phyloP scores from a whole-genome alignment of 139 green algal species.

The Asterochloris erici region DNA sequence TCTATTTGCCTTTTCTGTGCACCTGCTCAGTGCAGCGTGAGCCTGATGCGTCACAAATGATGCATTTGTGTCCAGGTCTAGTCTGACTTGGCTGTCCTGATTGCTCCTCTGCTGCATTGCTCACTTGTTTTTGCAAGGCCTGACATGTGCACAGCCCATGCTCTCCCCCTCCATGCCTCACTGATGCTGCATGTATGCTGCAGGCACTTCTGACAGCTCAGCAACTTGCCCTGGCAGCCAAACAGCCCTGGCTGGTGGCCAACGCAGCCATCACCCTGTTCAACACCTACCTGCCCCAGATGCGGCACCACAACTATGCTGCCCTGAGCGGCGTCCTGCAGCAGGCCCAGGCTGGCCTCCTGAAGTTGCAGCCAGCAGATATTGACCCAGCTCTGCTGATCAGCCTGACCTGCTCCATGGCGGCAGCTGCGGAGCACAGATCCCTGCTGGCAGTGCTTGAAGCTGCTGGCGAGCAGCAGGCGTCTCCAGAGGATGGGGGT shows the following conservation, averaged over 20 bases:
- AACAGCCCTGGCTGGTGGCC: constrained; percentile 50
- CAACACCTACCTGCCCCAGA: constrained; percentile 49
- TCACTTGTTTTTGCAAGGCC: too few relatives aligned
- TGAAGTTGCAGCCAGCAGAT: constrained; percentile 28
- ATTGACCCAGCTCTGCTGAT: constrained; percentile 29
- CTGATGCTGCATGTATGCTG: not conserved
- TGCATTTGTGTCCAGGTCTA: too few relatives aligned
- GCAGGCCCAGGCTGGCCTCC: constrained; percentile 28
- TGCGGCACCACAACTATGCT: constrained; percentile 40
- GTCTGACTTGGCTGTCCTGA: too few relatives aligned
- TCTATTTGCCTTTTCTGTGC: too few relatives aligned
- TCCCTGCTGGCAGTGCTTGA: constrained; percentile 21
- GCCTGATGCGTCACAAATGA: too few relatives aligned
- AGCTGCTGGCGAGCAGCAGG: not conserved
- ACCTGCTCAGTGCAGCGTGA: too few relatives aligned
- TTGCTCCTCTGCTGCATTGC: too few relatives aligned
- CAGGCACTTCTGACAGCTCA: constrained; percentile 45
- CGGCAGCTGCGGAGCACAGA: constrained; percentile 30
- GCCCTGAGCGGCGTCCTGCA: constrained; percentile 23
- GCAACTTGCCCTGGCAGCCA: constrained; percentile 23
- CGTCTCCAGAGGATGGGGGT: not conserved
- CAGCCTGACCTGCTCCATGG: constrained; percentile 32
- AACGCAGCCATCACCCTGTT: constrained; percentile 48
- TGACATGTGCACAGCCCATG: too few relatives aligned
- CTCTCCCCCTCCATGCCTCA: too few relatives aligned